phyloP scores from a whole-genome alignment of 495 filamentous ascomycete genomes.

The Neurospora africana region DNA sequence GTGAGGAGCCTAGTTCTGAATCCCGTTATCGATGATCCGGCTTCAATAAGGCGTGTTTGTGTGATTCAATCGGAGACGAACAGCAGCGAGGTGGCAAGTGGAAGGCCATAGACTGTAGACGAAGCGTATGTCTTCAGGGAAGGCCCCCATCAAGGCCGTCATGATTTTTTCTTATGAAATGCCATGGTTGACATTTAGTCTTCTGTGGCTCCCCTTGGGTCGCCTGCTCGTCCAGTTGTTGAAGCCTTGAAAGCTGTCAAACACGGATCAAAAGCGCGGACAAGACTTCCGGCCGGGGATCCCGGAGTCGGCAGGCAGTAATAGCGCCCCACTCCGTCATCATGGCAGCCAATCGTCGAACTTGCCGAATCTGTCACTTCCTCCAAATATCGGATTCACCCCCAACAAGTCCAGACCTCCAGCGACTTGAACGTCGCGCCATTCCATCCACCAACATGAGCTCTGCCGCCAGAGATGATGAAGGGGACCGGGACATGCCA shows the following conservation, averaged over 20 bases:
- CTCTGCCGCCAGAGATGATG: not conserved
- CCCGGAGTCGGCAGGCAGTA: not conserved
- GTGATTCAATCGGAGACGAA: not conserved
- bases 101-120: not conserved
- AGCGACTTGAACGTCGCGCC: not conserved
- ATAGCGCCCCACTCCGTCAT: not conserved
- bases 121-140: not conserved
- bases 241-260: not conserved
- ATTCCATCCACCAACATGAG: not conserved
- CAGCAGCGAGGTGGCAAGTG: not conserved
- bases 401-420: not conserved
- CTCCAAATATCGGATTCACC: not conserved
- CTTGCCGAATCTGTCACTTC: not conserved
- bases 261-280: not conserved
- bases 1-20: not conserved
- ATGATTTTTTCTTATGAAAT: not conserved
- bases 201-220: not conserved
- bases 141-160: not conserved
- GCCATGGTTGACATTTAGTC: not conserved
- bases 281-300: not conserved
- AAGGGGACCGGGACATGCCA: not conserved
- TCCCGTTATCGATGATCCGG: not conserved
- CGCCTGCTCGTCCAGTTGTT: not conserved
- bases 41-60: not conserved
- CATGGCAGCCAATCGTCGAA: not conserved